A percentile compares a stretch with the other conserved stretches of the same genome.
phyloP scores from a whole-genome alignment of 495 filamentous ascomycete species.

The Choiromyces venosus region DNA sequence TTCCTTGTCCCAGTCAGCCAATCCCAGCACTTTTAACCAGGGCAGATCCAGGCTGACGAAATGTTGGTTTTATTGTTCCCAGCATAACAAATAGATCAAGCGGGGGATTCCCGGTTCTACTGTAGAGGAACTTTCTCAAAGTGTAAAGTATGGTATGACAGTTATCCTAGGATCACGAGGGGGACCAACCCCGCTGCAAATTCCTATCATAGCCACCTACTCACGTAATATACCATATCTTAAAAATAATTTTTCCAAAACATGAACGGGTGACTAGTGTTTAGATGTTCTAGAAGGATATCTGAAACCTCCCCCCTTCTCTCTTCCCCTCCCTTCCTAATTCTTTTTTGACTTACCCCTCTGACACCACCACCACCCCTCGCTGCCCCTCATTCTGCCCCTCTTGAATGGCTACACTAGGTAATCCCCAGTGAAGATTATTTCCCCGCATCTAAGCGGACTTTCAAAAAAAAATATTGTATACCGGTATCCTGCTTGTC shows the following conservation, averaged over 20 bases:
- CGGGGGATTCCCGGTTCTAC: background rate
- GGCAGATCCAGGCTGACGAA: background rate
- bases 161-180: background rate
- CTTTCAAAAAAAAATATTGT: background rate
- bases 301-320: background rate
- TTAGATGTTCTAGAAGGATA: slow-evolving; percentile 1
- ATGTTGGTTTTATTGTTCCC: background rate
- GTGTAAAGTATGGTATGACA: background rate
- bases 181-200: background rate
- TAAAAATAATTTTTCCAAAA: background rate
- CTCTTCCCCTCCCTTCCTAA: background rate
- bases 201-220: background rate
- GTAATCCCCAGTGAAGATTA: too few relatives aligned
- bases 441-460: background rate
- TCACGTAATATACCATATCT: background rate
- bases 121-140: background rate
- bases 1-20: background rate
- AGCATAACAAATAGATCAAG: background rate
- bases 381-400: background rate
- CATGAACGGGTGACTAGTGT: background rate
- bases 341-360: background rate
- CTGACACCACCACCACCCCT: background rate
- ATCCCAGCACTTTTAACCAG: background rate
- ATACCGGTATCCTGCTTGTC: too few relatives aligned
- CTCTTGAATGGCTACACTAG: background rate